Evolutionary conservation across 1,284 basidiomycete species (phyloP).

Genomic region (Heterobasidion parviporum): DNA sequence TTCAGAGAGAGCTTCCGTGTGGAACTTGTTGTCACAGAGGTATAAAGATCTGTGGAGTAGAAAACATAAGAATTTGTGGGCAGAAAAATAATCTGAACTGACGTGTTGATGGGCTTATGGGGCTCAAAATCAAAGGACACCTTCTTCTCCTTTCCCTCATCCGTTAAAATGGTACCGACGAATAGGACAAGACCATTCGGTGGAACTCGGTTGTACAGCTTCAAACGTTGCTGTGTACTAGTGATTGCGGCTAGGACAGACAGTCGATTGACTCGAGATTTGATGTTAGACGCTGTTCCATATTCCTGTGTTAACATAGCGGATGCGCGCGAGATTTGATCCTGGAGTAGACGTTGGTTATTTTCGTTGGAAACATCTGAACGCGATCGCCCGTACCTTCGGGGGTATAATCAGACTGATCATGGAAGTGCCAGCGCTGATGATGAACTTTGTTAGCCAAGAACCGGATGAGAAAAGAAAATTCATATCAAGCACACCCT

Average conservation of each 20-base stretch:
- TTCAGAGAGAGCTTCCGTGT: constrained; percentile 95
- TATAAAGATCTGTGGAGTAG: constrained; percentile 72
- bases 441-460: background rate
- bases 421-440: constrained; percentile 95
- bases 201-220: constrained; percentile 93
- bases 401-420: constrained; percentile 97
- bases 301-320: constrained; percentile 99
- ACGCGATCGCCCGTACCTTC: constrained; percentile 48
- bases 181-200: constrained; percentile 97
- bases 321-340: constrained; percentile 92
- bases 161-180: constrained; percentile 95
- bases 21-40: constrained; percentile 99
- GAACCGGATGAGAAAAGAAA: background rate
- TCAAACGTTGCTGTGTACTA: constrained; percentile 96
- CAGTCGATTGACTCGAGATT: constrained; percentile 96
- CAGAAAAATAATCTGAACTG: constrained; percentile 22
- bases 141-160: constrained; percentile 99
- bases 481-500: constrained; percentile 46
- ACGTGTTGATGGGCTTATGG: constrained; percentile 98
- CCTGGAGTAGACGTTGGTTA: constrained; percentile 34
- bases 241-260: constrained; percentile 98
- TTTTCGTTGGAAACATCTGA: background rate
- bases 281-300: constrained; percentile 98
- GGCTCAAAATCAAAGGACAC: constrained; percentile 97
- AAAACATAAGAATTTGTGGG: constrained; percentile 3